phyloP scores from a whole-genome alignment of 2,329 filamentous ascomycete species.

The Penicillium sp. region DNA sequence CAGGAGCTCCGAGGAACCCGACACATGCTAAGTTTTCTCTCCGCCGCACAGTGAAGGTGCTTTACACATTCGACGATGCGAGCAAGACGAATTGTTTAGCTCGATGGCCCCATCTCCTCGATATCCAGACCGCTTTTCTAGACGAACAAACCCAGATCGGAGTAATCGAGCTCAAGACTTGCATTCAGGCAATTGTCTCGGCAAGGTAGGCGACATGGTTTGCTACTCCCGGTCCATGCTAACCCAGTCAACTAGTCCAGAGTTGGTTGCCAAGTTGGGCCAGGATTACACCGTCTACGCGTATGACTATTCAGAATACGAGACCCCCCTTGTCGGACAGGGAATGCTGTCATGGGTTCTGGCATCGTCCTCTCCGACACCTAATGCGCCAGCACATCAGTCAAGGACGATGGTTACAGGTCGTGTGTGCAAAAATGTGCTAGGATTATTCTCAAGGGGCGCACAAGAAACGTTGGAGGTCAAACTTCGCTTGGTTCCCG shows the following conservation, averaged over 20 bases:
- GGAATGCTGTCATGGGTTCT: slow-evolving; percentile 90
- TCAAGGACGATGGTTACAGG: slow-evolving; percentile 78
- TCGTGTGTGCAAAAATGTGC: slow-evolving; percentile 82
- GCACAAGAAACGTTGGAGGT: slow-evolving; percentile 88
- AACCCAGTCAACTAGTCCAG: slow-evolving; percentile 66
- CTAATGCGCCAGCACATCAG: slow-evolving; percentile 61
- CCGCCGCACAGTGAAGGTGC: slow-evolving; percentile 77
- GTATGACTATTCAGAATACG: slow-evolving; percentile 93
- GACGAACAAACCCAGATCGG: slow-evolving; percentile 84
- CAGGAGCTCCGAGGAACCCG: slow-evolving; percentile 1
- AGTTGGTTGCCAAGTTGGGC: slow-evolving; percentile 74
- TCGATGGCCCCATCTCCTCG: slow-evolving; percentile 77
- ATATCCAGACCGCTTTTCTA: slow-evolving; percentile 78
- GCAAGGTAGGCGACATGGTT: slow-evolving; percentile 55
- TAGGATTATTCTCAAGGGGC: slow-evolving; percentile 82
- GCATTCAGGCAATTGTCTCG: slow-evolving; percentile 78
- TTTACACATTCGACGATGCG: slow-evolving; percentile 93
- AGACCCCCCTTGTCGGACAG: slow-evolving; percentile 90
- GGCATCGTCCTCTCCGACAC: slow-evolving; percentile 61
- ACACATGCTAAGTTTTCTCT: slow-evolving; percentile 23
- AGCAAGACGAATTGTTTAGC: slow-evolving; percentile 89
- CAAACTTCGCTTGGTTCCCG: slow-evolving; percentile 81
- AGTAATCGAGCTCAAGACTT: slow-evolving; percentile 83
- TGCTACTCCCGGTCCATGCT: not conserved
- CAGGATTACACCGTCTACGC: slow-evolving; percentile 96